Percentiles rank a stretch among this genome's conserved stretches.
phyloP scores from a whole-genome alignment of 169 alveolate genomes.

The Plasmodium billcollinsi region DNA sequence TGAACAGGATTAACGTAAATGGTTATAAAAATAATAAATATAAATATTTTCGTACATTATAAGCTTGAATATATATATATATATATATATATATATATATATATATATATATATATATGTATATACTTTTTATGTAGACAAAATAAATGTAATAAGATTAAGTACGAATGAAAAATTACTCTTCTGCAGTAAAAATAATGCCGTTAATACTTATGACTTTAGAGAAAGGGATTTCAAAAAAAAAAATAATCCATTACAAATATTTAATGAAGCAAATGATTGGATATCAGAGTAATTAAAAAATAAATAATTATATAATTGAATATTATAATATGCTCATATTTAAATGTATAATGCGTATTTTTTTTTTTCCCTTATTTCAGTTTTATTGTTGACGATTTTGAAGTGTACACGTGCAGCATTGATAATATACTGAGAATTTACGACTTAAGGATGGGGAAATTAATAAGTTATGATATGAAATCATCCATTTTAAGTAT shows the following conservation, averaged over 20 bases:
- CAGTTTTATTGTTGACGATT: conserved; percentile 53
- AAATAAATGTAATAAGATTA: conserved; percentile 30
- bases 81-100: background rate
- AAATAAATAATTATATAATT: no score
- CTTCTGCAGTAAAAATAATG: conserved; percentile 38
- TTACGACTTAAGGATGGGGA: conserved; percentile 72
- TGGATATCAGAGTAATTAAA: conserved; percentile 39
- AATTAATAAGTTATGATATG: conserved; percentile 49
- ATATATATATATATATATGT: background rate
- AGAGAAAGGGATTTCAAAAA: conserved; percentile 71
- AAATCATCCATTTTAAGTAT: conserved; percentile 56
- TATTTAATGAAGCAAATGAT: conserved; percentile 41
- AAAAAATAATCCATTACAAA: conserved; percentile 56
- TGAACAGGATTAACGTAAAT: conserved; percentile 54
- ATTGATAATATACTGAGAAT: conserved; percentile 46
- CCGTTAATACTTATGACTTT: conserved; percentile 50
- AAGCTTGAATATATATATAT: background rate
- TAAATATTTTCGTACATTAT: background rate
- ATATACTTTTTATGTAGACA: conserved; percentile 14
- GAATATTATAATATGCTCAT: background rate
- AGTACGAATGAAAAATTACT: conserved; percentile 55
- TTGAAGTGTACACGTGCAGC: conserved; percentile 62
- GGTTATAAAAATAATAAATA: conserved; percentile 15
- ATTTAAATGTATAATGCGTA: background rate
- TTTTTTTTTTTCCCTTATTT: background rate